These are phyloP conservation scores for Sherardia arvensis DNA, from an alignment of 257 asterid genomes.

Conservation along the genomic window DNA sequence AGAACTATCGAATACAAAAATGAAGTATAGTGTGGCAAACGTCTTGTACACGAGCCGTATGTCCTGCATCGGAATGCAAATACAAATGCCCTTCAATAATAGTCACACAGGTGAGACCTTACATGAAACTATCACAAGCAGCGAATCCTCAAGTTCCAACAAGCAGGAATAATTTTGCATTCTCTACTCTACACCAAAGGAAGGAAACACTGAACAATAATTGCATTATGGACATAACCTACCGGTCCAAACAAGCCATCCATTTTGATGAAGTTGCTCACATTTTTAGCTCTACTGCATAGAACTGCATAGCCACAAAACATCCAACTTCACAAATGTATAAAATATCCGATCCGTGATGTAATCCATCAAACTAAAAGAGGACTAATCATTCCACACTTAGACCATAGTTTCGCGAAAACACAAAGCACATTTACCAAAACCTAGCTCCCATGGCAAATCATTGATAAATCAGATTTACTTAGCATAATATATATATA, in stretches of 20 bases:
- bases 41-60: conserved; percentile 76
- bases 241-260: conserved; percentile 80
- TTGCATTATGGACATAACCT: conserved; percentile 7
- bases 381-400: neutral
- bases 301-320: conserved; percentile 41
- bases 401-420: neutral
- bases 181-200: neutral
- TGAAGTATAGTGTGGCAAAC: conserved; percentile 75
- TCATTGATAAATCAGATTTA: neutral
- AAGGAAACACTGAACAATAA: neutral
- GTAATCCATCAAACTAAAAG: neutral
- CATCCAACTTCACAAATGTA: neutral
- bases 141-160: neutral
- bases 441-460: neutral
- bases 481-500: neutral
- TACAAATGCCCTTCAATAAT: neutral
- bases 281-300: conserved; percentile 72
- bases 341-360: neutral
- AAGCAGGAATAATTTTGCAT: neutral
- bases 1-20: conserved; percentile 65
- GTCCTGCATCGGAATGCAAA: conserved; percentile 43
- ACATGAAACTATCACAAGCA: neutral
- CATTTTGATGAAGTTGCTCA: conserved; percentile 74
- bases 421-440: neutral
- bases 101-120: neutral